Conservation (phyloP, 768 basidiomycete genomes). For the Suillus spraguei region DNA sequence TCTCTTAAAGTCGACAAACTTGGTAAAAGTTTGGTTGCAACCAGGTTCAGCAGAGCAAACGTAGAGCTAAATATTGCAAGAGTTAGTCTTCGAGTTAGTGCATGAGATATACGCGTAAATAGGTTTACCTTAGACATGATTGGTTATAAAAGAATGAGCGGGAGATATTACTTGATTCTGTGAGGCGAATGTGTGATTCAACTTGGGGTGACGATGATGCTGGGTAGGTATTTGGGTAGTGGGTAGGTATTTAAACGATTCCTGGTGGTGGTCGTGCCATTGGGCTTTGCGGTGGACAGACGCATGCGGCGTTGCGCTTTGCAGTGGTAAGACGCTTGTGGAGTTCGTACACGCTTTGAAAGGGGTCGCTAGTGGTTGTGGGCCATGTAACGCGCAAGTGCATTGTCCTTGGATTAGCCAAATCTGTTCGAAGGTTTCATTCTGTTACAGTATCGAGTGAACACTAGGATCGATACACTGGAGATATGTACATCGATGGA, state of each 20-base stretch:
- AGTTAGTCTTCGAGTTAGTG: background rate
- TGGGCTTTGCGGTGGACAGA: background rate
- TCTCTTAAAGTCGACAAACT: constrained; percentile 22
- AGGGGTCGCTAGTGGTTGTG: background rate
- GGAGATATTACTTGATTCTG: background rate
- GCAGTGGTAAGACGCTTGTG: background rate
- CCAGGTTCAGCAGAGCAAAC: constrained; percentile 12
- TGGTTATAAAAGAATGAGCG: background rate
- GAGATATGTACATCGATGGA: background rate
- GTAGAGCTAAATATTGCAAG: constrained; percentile 13
- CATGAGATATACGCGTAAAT: background rate
- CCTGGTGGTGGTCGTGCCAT: background rate
- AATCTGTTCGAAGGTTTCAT: background rate
- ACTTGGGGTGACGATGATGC: background rate
- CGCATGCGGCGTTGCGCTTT: background rate
- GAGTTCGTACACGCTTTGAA: background rate
- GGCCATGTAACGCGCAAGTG: background rate
- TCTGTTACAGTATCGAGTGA: background rate
- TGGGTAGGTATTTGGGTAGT: too few relatives aligned
- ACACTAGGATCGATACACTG: background rate
- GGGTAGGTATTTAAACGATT: background rate
- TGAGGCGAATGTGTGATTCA: background rate
- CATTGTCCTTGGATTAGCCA: background rate
- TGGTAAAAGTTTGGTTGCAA: constrained; percentile 23
- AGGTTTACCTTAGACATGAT: background rate